These are phyloP conservation scores for Primulina tabacum DNA, from an alignment of 257 asterid species.

Conservation along the genomic window DNA sequence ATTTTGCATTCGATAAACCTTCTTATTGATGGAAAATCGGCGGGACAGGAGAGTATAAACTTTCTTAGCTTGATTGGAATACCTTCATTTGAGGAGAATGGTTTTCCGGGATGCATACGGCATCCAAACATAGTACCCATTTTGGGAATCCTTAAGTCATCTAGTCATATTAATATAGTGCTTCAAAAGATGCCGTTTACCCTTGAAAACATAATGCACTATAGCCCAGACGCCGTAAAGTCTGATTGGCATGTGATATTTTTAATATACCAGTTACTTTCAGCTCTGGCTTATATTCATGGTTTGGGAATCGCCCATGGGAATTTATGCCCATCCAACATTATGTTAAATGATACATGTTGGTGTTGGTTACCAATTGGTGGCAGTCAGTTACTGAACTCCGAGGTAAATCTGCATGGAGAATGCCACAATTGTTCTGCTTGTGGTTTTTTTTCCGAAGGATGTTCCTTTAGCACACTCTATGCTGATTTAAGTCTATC, in stretches of 20 bases:
- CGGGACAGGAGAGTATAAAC: slow-evolving; percentile 52
- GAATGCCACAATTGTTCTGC: slow-evolving; percentile 27
- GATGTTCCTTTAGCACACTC: slow-evolving; percentile 58
- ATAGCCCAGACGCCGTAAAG: slow-evolving; percentile 65
- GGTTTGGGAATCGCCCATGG: slow-evolving; percentile 79
- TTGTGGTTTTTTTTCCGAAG: slow-evolving; percentile 40
- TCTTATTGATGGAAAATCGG: slow-evolving; percentile 65
- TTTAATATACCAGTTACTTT: slow-evolving; percentile 73
- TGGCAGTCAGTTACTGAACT: slow-evolving; percentile 42
- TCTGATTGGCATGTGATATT: slow-evolving; percentile 72
- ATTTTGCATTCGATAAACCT: slow-evolving; percentile 54
- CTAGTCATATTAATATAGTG: slow-evolving; percentile 42
- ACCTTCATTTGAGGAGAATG: slow-evolving; percentile 60
- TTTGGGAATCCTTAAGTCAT: slow-evolving; percentile 69
- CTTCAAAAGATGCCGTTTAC: slow-evolving; percentile 68
- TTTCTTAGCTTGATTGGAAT: slow-evolving; percentile 74
- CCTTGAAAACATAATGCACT: slow-evolving; percentile 68
- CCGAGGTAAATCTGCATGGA: slow-evolving; percentile 33
- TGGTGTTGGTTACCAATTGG: slow-evolving; percentile 83
- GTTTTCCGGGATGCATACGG: slow-evolving; percentile 87
- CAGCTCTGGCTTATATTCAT: slow-evolving; percentile 82
- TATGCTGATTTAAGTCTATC: slow-evolving; percentile 64
- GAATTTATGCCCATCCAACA: slow-evolving; percentile 59
- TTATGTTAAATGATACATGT: slow-evolving; percentile 60
- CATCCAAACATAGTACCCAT: slow-evolving; percentile 85